Base-by-base conservation (phyloP, 148 eudicot species). In the Nepenthes gracilis region DNA sequence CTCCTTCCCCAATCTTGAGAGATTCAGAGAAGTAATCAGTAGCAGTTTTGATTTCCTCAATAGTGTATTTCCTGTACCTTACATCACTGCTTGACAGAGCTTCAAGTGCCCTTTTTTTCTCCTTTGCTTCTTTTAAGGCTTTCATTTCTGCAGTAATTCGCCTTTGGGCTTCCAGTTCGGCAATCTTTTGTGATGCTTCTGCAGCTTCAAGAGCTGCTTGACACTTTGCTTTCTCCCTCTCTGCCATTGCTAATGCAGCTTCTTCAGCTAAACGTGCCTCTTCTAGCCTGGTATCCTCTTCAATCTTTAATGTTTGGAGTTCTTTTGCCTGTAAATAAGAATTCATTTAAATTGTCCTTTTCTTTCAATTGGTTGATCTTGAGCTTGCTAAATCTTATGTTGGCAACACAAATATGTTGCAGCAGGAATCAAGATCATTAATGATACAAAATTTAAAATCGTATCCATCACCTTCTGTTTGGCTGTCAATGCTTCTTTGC, bases 401-500 rank as follows among this genome's bases (percentile, higher is more conserved):
- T 40, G 6, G 6, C 4, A 40, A 4, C 45, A 40, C 6, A 3
- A 40, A 40, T 40, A 40, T 40, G 45, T 40, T 40, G 4, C 1
- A 40, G 45, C 45, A 40, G 45, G 45, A 40, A 40, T 4, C 8
- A 8, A 3, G 8, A 49, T 49, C 53, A 47, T 47, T 47, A n/a
- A 49, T 49, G 35, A 13, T 63, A 84, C 90, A 47, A 8, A 9
- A 8, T 8, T 13, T 47, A 2, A 8, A 47, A 8, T 9, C 11
- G 50, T 9, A 47, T 47, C 13, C 48, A 45, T 45, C 11, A 11
- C 97, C 85, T 77, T 90, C 48, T 87, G 87, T 75, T 87, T 85
- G 47, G 95, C 95, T 37, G 73, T 64, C 34, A 90, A 64, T 68
- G 97, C 95, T 81, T 87, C 95, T 65, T 73, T 90, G 73, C 89